Conservation (phyloP, 306 rosid species). For the Trichosanthes truncata region DNA sequence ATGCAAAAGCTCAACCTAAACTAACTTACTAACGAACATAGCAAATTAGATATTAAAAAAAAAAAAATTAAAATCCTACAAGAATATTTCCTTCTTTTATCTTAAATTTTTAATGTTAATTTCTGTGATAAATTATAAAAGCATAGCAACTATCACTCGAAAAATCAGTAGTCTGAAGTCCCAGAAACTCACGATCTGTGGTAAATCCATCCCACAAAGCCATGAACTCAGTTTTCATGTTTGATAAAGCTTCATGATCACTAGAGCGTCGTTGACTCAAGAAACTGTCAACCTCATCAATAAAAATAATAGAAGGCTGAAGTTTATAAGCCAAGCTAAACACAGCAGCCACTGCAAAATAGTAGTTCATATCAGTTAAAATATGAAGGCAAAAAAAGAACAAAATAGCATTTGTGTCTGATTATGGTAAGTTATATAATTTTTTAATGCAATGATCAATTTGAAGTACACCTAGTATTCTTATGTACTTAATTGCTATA, state of each 20-base stretch:
- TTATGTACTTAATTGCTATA: not conserved
- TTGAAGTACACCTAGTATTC: not conserved
- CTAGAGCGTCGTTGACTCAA: constrained; percentile 92
- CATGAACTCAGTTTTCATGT: constrained; percentile 99
- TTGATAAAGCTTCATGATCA: constrained; percentile 88
- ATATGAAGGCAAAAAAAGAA: not conserved
- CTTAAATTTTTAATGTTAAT: not conserved
- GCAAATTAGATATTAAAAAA: not conserved
- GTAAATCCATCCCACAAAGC: constrained; percentile 98
- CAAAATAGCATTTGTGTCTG: not conserved
- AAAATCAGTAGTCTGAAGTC: not conserved
- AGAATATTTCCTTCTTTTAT: not conserved
- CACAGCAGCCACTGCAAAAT: constrained; percentile 80
- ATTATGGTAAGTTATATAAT: not conserved
- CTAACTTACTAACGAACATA: not conserved
- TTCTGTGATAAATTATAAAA: not conserved
- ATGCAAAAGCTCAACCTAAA: not conserved
- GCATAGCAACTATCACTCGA: not conserved
- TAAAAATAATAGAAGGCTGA: constrained; percentile 95
- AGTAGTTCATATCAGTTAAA: constrained; percentile 5
- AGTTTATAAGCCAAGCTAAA: constrained; percentile 96
- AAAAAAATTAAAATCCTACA: too few relatives aligned
- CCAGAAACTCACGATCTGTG: constrained; percentile 69
- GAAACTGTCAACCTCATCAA: constrained; percentile 97
- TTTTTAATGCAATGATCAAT: constrained; percentile 2